These are phyloP conservation scores for Nidula niveotomentosa DNA, from an alignment of 1,284 basidiomycete species.

Conservation along the genomic window DNA sequence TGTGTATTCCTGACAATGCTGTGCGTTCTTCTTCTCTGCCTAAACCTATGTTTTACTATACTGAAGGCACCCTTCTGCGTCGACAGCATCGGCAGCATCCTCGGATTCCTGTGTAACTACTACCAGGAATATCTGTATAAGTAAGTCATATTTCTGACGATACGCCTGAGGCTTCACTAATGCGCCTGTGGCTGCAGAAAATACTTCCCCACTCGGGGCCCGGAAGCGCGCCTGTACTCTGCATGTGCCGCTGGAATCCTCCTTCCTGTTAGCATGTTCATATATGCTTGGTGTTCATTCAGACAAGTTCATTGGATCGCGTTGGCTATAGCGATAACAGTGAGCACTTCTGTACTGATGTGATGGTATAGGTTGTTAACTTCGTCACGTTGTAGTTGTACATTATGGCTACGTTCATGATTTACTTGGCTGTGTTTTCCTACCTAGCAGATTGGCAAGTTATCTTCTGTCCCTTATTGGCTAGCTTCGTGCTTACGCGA, in stretches of 20 bases:
- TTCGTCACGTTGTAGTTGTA: constrained; percentile 38
- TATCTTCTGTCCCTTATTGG: neutral
- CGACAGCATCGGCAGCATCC: constrained; percentile 56
- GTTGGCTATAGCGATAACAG: constrained; percentile 51
- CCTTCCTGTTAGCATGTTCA: constrained; percentile 66
- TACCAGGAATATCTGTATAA: constrained; percentile 69
- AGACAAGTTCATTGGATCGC: constrained; percentile 55
- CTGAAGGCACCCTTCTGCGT: too few relatives aligned
- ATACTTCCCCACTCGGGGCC: constrained; percentile 52
- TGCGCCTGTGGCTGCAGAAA: constrained; percentile 33
- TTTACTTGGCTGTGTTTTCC: constrained; percentile 69
- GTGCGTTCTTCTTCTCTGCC: constrained; percentile 36
- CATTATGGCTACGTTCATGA: constrained; percentile 54
- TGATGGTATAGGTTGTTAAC: constrained; percentile 1
- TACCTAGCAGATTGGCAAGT: constrained; percentile 74
- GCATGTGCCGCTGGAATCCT: constrained; percentile 65
- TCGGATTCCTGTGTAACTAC: constrained; percentile 59
- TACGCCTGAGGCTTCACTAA: neutral
- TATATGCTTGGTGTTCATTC: constrained; percentile 28
- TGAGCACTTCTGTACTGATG: constrained; percentile 20
- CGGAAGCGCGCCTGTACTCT: constrained; percentile 10
- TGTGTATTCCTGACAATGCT: constrained; percentile 57
- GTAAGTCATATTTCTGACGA: constrained; percentile 29
- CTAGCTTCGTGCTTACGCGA: neutral
- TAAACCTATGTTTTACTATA: too few relatives aligned